Percentiles rank a stretch among this genome's conserved stretches.
Conservation (phyloP, 1,284 basidiomycete genomes). For the Ganoderma lingzhi region DNA sequence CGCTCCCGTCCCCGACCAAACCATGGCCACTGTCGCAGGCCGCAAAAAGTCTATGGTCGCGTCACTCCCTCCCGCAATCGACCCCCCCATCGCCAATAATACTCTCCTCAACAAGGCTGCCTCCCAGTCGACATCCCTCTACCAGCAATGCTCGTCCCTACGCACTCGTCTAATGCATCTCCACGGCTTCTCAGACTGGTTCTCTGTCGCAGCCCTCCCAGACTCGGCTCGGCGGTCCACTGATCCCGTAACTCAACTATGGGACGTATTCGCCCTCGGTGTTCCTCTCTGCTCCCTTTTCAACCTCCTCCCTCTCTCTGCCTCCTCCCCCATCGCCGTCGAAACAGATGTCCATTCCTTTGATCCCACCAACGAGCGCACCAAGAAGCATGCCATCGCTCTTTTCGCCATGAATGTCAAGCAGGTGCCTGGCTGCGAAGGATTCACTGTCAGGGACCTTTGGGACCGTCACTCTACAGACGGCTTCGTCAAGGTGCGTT, state of each 20-base stretch:
- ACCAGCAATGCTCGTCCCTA: conserved; percentile 86
- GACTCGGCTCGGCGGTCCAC: conserved; percentile 75
- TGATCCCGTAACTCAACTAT: conserved; percentile 91
- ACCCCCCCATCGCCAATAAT: conserved; percentile 78
- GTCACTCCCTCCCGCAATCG: conserved; percentile 70
- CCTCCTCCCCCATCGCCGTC: conserved; percentile 71
- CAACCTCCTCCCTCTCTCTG: conserved; percentile 80
- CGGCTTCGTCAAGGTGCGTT: conserved; percentile 90
- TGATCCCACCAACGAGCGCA: conserved; percentile 76
- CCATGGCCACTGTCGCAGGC: conserved; percentile 74
- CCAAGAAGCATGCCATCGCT: conserved; percentile 82
- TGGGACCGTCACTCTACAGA: conserved; percentile 93
- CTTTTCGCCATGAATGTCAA: conserved; percentile 80
- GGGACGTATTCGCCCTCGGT: conserved; percentile 93
- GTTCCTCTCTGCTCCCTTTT: conserved; percentile 95
- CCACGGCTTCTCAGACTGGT: conserved; percentile 74
- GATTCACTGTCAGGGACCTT: conserved; percentile 88
- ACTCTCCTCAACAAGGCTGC: conserved; percentile 88
- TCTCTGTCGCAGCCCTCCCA: conserved; percentile 61
- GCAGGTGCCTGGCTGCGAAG: conserved; percentile 71
- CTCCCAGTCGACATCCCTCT: conserved; percentile 82
- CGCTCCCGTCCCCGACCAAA: conserved; percentile 16
- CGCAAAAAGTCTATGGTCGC: conserved; percentile 86
- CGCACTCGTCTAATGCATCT: conserved; percentile 79
- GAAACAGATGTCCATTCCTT: conserved; percentile 72